Evolutionary conservation across 2,329 filamentous ascomycete species (phyloP).

Genomic region (Fusarium subtropicale): DNA sequence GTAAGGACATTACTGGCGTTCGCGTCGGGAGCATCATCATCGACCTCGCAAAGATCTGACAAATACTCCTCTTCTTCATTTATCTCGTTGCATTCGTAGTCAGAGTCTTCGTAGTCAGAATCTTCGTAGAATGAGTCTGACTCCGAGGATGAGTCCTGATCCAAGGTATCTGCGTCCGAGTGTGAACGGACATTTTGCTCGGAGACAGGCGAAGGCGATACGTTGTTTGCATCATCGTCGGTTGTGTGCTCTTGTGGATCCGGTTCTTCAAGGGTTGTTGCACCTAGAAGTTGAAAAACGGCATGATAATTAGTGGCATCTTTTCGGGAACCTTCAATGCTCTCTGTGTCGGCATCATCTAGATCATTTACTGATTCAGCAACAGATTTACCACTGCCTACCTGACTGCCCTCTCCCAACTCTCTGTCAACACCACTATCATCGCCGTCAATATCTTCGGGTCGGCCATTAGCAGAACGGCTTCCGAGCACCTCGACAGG

Average conservation of each 20-base stretch:
- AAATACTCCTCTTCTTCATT: slow-evolving; percentile 13
- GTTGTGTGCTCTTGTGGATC: not conserved
- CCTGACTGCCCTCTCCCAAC: not conserved
- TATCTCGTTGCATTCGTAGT: not conserved
- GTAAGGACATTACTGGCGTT: not conserved
- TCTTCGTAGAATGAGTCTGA: not conserved
- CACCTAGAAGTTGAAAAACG: not conserved
- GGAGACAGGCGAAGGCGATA: not conserved
- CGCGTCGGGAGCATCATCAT: not conserved
- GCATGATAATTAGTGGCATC: not conserved
- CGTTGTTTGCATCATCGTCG: not conserved
- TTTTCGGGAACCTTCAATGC: not conserved
- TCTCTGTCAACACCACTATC: not conserved
- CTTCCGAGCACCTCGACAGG: not conserved
- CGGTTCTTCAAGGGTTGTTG: not conserved
- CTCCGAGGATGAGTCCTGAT: not conserved
- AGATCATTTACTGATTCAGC: not conserved
- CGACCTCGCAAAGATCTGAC: not conserved
- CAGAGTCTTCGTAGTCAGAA: not conserved
- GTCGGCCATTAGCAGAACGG: not conserved
- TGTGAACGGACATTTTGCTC: not conserved
- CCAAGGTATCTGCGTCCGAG: not conserved
- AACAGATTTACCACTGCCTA: not conserved
- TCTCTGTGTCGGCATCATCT: not conserved
- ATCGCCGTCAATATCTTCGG: not conserved